Conservation (phyloP, 768 basidiomycete species). For the Phlebiopsis gigantea region DNA sequence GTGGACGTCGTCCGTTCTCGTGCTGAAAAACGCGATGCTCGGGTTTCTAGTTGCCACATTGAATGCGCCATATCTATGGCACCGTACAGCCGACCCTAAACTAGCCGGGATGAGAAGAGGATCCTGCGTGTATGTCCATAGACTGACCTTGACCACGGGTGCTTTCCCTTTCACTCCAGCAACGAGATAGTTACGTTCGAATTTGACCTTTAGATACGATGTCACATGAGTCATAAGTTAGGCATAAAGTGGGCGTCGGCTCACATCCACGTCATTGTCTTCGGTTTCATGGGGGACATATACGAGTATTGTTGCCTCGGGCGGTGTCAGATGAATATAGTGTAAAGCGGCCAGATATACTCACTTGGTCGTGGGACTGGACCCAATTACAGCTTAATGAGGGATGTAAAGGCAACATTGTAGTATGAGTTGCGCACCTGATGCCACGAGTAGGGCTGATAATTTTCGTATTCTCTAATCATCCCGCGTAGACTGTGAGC, state of each 20-base stretch:
- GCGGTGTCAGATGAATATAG: constrained; percentile 18
- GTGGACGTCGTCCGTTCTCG: constrained; percentile 75
- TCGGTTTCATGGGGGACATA: constrained; percentile 67
- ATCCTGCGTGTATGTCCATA: not conserved
- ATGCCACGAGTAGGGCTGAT: constrained; percentile 74
- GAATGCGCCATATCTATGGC: constrained; percentile 61
- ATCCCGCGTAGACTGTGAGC: constrained; percentile 12
- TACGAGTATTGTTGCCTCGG: constrained; percentile 70
- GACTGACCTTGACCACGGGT: constrained; percentile 65
- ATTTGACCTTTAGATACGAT: constrained; percentile 47
- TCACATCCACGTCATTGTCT: constrained; percentile 66
- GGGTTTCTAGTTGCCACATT: constrained; percentile 79
- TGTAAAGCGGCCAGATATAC: constrained; percentile 6
- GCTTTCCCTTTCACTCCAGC: constrained; percentile 68
- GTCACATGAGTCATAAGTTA: not conserved
- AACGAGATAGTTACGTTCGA: constrained; percentile 66
- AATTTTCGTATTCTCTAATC: constrained; percentile 23
- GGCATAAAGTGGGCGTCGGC: constrained; percentile 16
- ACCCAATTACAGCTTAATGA: too few relatives aligned
- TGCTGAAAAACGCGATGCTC: constrained; percentile 42
- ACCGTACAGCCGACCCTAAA: constrained; percentile 70
- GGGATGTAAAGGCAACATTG: too few relatives aligned
- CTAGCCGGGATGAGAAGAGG: not conserved
- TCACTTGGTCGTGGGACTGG: constrained; percentile 86
- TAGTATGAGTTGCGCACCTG: constrained; percentile 73